Base-by-base conservation (phyloP, 495 filamentous ascomycete species). In the Thermothielavioides terrestris region DNA sequence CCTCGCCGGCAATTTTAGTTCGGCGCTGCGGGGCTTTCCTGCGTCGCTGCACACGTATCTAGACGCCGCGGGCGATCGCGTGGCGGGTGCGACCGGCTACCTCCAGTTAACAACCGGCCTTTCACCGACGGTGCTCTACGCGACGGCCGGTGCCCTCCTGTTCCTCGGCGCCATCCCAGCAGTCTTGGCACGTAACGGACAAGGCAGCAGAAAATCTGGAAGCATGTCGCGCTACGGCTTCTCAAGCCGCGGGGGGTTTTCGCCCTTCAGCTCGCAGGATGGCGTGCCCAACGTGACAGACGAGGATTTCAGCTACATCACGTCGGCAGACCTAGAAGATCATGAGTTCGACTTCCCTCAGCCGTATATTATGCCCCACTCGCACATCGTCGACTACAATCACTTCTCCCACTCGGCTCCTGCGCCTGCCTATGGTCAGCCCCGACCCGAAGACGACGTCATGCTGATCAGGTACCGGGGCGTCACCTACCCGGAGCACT, bases 301-400 rank as follows among this genome's bases (percentile, higher is more conserved):
- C 42, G 77, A 76, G 10, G 85, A 91, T 60, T 94, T 82, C 66
- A 80, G 77, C 58, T 94, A 95, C 69, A 85, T 92, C 63, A 84
- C 82, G 9, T 77, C 80, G 8, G 81, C 82, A 44, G 84, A 89
- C 50, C 69, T 83, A 40, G 72, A 77, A 42, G 67, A 72, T 56
- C 50, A 55, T 15, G 55, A 49, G 23, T 8, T 58, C 37, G 53
- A 59, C 35, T 34, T 46, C 44, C 71, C 62, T 25, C 63, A 69
- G 30, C 52, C 59, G 10, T 37, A 68, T 65, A 45, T 57, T 45
- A 64, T n/a, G n/a, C n/a, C 74, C 49, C 57, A 62, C 36, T 57
- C 64, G 17, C 69, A 63, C 30, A 58, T 56, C 41, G 53, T 53
- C 53, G 55, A 54, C 27, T n/a, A n/a, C n/a, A n/a, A n/a, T n/a